Conservation (phyloP, 495 filamentous ascomycete species). For the Penicillium manginii region DNA sequence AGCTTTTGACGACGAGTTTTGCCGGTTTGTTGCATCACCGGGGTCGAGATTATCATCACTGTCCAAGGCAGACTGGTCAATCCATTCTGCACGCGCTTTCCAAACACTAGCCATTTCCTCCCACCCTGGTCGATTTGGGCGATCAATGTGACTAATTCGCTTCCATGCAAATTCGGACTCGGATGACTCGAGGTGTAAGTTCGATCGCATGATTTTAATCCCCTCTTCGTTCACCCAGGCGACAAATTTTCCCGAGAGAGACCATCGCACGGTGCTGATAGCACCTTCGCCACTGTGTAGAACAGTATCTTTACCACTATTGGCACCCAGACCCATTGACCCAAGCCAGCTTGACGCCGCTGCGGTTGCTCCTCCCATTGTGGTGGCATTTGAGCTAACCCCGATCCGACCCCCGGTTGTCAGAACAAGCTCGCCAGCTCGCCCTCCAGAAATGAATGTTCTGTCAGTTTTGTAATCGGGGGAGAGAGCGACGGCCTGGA, state of each 20-base stretch:
- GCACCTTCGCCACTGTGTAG: constrained; percentile 91
- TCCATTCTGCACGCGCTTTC: constrained; percentile 90
- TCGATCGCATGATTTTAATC: constrained; percentile 95
- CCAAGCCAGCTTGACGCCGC: constrained; percentile 91
- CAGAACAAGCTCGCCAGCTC: constrained; percentile 87
- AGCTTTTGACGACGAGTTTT: constrained; percentile 18
- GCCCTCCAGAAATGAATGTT: constrained; percentile 85
- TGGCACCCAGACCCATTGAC: constrained; percentile 75
- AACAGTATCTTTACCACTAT: constrained; percentile 82
- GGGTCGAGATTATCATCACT: constrained; percentile 57
- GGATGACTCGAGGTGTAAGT: constrained; percentile 74
- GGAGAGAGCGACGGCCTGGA: constrained; percentile 87
- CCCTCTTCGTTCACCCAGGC: constrained; percentile 95
- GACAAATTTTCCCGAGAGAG: constrained; percentile 84
- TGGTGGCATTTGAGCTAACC: constrained; percentile 77
- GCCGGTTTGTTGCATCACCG: constrained; percentile 36
- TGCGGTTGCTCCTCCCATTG: constrained; percentile 75
- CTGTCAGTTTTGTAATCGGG: constrained; percentile 90
- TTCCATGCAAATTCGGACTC: constrained; percentile 90
- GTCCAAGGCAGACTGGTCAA: constrained; percentile 78
- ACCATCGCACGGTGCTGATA: constrained; percentile 92
- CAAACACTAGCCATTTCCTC: constrained; percentile 94
- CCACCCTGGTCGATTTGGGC: constrained; percentile 78
- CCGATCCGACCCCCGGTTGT: constrained; percentile 80
- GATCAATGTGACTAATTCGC: constrained; percentile 88